phyloP scores from a whole-genome alignment of 2,329 filamentous ascomycete species.

The Chalaropsis ovoidea region DNA sequence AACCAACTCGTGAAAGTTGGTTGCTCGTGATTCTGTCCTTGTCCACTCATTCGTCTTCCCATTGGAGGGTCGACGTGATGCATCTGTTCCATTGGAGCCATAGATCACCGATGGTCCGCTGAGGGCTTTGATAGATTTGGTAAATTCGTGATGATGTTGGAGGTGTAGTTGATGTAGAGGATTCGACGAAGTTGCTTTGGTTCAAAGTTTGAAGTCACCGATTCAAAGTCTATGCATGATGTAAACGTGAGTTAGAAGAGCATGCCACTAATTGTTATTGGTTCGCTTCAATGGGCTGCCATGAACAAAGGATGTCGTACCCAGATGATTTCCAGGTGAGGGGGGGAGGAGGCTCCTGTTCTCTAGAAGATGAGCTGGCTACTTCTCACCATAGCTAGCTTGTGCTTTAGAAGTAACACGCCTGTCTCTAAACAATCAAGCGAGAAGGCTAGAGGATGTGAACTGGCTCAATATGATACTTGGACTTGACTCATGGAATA shows the following conservation, averaged over 20 bases:
- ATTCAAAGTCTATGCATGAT: too few relatives aligned
- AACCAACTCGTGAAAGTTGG: constrained; percentile 24
- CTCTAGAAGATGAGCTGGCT: too few relatives aligned
- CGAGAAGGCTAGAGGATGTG: not conserved
- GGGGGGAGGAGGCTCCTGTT: too few relatives aligned
- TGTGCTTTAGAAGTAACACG: not conserved
- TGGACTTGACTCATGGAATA: not conserved
- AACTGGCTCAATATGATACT: not conserved
- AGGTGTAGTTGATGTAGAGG: too few relatives aligned
- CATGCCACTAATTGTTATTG: too few relatives aligned
- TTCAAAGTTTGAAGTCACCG: too few relatives aligned
- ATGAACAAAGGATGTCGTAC: too few relatives aligned
- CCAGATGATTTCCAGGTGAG: too few relatives aligned
- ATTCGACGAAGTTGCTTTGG: too few relatives aligned
- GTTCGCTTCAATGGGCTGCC: too few relatives aligned
- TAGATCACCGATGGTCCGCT: not conserved
- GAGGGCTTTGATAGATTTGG: not conserved
- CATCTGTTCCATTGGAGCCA: constrained; percentile 23
- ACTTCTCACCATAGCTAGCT: not conserved
- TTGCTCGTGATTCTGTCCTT: not conserved
- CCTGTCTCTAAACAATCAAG: not conserved
- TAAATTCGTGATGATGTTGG: too few relatives aligned
- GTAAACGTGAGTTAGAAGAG: too few relatives aligned
- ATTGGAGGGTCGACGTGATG: constrained; percentile 22
- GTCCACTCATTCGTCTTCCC: not conserved